A percentile compares a stretch with the other conserved stretches of the same genome.
phyloP scores from a whole-genome alignment of 75 land plant species.

The Isoetes taiwanensis region DNA sequence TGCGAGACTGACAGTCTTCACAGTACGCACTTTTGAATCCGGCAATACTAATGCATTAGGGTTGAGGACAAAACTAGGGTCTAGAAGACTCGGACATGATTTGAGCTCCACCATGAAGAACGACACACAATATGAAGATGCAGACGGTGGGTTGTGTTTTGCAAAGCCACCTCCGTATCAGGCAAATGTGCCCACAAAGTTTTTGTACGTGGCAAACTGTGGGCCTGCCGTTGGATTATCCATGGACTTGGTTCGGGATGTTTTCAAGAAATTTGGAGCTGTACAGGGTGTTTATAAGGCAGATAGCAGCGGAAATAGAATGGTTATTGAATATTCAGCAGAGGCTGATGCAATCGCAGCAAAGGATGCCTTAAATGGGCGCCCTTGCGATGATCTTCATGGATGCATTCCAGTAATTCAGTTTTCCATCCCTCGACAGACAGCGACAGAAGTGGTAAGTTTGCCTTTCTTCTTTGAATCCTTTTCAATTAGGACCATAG shows the following conservation, averaged over 20 bases:
- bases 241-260: slow-evolving; percentile 28
- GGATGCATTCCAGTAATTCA: slow-evolving; percentile 53
- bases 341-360: slow-evolving; percentile 45
- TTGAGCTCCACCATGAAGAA: too few relatives aligned
- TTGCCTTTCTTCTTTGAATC: too few relatives aligned
- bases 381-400: slow-evolving; percentile 37
- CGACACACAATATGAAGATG: too few relatives aligned
- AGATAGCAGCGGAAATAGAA: slow-evolving; percentile 66
- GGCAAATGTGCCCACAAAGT: slow-evolving; percentile 35
- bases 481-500: too few relatives aligned
- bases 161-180: too few relatives aligned
- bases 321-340: slow-evolving; percentile 46
- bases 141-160: too few relatives aligned
- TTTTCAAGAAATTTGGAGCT: slow-evolving; percentile 45
- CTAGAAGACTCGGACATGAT: too few relatives aligned
- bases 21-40: too few relatives aligned
- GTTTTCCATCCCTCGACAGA: slow-evolving; percentile 34
- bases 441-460: too few relatives aligned
- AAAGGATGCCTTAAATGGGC: slow-evolving; percentile 31
- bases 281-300: slow-evolving; percentile 47
- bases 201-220: slow-evolving; percentile 89
- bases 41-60: too few relatives aligned
- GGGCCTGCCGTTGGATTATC: slow-evolving; percentile 77
- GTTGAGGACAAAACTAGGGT: too few relatives aligned
- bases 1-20: too few relatives aligned